Evolutionary conservation across 1,284 basidiomycete species (phyloP).

Genomic region (Coniferiporia weirii): DNA sequence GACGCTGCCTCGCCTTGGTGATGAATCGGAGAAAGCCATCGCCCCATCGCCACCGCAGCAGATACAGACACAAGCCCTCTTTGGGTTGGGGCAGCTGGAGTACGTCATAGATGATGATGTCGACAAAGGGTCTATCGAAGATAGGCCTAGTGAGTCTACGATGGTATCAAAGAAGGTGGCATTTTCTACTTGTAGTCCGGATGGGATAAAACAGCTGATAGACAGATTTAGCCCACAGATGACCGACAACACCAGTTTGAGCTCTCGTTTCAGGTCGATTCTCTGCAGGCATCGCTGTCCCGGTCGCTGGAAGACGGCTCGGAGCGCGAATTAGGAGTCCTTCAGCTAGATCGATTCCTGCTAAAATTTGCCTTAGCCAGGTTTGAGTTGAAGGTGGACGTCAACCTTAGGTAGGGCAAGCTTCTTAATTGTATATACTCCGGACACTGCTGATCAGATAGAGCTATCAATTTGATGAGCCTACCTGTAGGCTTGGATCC

Average conservation of each 20-base stretch:
- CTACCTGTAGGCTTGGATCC: slow-evolving; percentile 39
- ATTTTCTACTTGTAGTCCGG: slow-evolving; percentile 4
- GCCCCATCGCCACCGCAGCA: slow-evolving; percentile 25
- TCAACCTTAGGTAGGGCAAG: slow-evolving; percentile 62
- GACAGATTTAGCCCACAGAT: slow-evolving; percentile 48
- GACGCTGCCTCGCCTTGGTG: slow-evolving; percentile 81
- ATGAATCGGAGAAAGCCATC: slow-evolving; percentile 34
- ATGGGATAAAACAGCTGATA: slow-evolving; percentile 35
- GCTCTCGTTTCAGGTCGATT: slow-evolving; percentile 86
- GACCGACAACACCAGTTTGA: slow-evolving; percentile 85
- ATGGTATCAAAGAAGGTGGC: slow-evolving; percentile 13
- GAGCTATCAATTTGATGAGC: slow-evolving; percentile 35
- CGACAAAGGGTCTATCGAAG: slow-evolving; percentile 37
- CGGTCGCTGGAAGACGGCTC: slow-evolving; percentile 56
- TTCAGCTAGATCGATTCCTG: slow-evolving; percentile 78
- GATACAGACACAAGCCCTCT: slow-evolving; percentile 35
- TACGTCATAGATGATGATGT: slow-evolving; percentile 70
- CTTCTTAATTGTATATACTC: not conserved
- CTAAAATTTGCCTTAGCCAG: slow-evolving; percentile 73
- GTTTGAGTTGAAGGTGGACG: slow-evolving; percentile 84
- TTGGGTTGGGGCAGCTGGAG: slow-evolving; percentile 46
- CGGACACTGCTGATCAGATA: slow-evolving; percentile 25
- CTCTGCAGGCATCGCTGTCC: slow-evolving; percentile 79
- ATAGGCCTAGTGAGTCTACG: slow-evolving; percentile 27
- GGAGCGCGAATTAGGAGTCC: slow-evolving; percentile 76